phyloP scores from a whole-genome alignment of 495 filamentous ascomycete genomes.

The Aspergillus bridgeri region DNA sequence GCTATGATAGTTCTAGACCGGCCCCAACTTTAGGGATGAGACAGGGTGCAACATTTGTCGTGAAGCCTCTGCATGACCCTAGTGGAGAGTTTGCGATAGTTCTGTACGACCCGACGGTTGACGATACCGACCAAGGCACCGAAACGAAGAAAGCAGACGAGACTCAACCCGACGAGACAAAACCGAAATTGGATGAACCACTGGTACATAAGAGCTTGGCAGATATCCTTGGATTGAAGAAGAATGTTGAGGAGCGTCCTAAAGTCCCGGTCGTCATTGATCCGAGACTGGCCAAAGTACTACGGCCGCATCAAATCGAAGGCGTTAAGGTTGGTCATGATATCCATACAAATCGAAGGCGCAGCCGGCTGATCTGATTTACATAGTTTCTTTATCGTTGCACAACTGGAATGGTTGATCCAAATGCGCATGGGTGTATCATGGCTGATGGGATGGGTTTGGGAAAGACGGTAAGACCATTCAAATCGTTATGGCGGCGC shows the following conservation, averaged over 20 bases:
- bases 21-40: conserved; percentile 85
- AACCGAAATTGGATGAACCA: conserved; percentile 68
- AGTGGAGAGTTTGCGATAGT: conserved; percentile 97
- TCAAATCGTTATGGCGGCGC: not conserved
- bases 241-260: conserved; percentile 74
- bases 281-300: conserved; percentile 81
- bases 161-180: conserved; percentile 44
- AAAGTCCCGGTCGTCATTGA: conserved; percentile 97
- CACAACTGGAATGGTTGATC: conserved; percentile 89
- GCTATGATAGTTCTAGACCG: conserved; percentile 73
- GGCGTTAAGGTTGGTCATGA: conserved; percentile 69
- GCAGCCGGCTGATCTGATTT: not conserved
- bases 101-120: conserved; percentile 89
- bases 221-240: conserved; percentile 93
- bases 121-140: conserved; percentile 65
- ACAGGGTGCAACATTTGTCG: conserved; percentile 78
- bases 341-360: not conserved
- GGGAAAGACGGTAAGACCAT: conserved; percentile 73
- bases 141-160: conserved; percentile 50
- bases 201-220: conserved; percentile 90
- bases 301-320: conserved; percentile 96
- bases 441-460: conserved; percentile 99
- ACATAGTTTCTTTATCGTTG: conserved; percentile 85
- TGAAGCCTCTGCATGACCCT: conserved; percentile 90
- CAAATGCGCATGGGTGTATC: conserved; percentile 94